phyloP scores from a whole-genome alignment of 2,329 filamentous ascomycete genomes.

The Beauveria sp. region DNA sequence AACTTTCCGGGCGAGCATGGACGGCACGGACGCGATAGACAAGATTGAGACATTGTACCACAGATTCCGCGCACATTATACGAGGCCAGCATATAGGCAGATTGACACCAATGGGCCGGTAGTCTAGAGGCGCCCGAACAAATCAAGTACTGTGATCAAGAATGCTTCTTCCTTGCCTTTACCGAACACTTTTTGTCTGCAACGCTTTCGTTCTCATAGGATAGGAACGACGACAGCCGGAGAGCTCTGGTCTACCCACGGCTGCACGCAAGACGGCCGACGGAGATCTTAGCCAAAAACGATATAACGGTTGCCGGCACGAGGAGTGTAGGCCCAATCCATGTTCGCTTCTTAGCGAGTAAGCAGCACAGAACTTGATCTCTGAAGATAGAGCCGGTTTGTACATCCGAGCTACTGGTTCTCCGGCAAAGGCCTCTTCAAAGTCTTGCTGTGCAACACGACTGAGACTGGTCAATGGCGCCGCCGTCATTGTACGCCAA shows the following conservation, averaged over 20 bases:
- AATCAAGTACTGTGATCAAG: not conserved
- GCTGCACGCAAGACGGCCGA: not conserved
- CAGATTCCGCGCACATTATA: not conserved
- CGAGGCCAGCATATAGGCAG: not conserved
- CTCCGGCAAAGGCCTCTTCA: not conserved
- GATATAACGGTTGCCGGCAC: not conserved
- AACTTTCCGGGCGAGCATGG: not conserved
- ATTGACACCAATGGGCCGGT: not conserved
- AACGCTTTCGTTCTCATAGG: not conserved
- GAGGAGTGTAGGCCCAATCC: not conserved
- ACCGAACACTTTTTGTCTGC: not conserved
- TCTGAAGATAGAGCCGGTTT: not conserved
- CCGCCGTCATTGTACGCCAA: not conserved
- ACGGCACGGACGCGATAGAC: not conserved
- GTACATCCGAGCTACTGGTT: not conserved
- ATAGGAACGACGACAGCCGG: not conserved
- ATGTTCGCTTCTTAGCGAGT: constrained; percentile 7
- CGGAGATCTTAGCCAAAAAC: not conserved
- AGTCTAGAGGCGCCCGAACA: not conserved
- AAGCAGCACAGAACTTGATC: not conserved
- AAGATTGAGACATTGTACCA: not conserved
- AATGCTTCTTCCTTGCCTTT: too few species aligned
- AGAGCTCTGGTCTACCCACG: not conserved
- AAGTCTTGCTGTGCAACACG: not conserved
- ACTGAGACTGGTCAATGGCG: not conserved